Percentiles rank a stretch among this genome's conserved stretches.
These are phyloP conservation scores for Ceratocystiopsis minuta DNA, from an alignment of 2,329 filamentous ascomycete genomes.

Conservation along the genomic window DNA sequence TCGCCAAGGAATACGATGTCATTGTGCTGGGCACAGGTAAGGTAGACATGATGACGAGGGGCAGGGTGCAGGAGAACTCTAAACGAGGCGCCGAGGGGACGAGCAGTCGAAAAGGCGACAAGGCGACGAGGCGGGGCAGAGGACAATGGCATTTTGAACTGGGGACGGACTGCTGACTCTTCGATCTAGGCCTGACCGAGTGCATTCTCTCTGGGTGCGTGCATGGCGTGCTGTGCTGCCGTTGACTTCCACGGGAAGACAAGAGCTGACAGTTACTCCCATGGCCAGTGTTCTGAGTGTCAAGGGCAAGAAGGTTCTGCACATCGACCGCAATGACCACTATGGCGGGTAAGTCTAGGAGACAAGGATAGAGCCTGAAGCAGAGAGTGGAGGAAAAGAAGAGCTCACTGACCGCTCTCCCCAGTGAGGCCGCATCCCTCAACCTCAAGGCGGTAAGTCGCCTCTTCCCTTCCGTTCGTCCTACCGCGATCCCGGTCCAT, in stretches of 20 bases:
- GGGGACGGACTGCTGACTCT: not conserved
- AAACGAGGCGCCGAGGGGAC: not conserved
- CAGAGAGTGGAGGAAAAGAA: constrained; percentile 3
- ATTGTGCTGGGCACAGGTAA: constrained; percentile 94
- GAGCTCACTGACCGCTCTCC: constrained; percentile 7
- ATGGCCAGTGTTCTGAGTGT: constrained; percentile 69
- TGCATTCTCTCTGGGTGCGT: constrained; percentile 86
- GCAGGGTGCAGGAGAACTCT: not conserved
- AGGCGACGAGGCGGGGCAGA: not conserved
- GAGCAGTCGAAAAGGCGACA: not conserved
- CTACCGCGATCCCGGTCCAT: too few relatives aligned
- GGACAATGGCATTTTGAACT: too few relatives aligned
- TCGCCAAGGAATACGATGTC: constrained; percentile 96
- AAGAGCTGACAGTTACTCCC: not conserved
- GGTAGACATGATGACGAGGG: constrained; percentile 14
- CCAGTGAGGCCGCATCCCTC: constrained; percentile 81
- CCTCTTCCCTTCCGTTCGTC: too few relatives aligned
- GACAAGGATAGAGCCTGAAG: not conserved
- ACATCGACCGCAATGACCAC: constrained; percentile 97
- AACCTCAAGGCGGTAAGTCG: constrained; percentile 81
- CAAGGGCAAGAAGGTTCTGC: constrained; percentile 96
- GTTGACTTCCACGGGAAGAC: too few relatives aligned
- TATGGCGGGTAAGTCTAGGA: constrained; percentile 67
- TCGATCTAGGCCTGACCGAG: constrained; percentile 67
- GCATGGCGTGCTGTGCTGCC: too few relatives aligned